Percentiles rank a stretch among this genome's conserved stretches.
Conservation (phyloP, 768 basidiomycete species). For the Lactarius indigo region DNA sequence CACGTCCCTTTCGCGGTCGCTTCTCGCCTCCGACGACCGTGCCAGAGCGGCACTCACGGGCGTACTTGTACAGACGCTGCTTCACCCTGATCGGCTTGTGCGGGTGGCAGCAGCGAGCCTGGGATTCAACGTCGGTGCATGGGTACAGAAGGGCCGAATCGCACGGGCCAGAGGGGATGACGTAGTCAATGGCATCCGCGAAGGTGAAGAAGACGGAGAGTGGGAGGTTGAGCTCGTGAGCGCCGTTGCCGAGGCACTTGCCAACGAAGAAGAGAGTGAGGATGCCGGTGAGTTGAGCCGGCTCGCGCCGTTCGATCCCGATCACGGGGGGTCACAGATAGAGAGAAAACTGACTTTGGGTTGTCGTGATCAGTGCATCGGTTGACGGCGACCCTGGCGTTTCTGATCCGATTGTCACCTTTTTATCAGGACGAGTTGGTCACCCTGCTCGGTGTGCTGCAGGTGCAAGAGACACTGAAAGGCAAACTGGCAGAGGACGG, state of each 20-base stretch:
- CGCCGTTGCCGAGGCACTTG: constrained; percentile 77
- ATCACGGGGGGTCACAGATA: neutral
- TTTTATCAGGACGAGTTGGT: constrained; percentile 50
- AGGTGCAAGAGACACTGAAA: constrained; percentile 51
- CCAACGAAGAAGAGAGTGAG: constrained; percentile 65
- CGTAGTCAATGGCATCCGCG: constrained; percentile 32
- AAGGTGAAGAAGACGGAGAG: constrained; percentile 60
- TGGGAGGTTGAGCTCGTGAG: constrained; percentile 85
- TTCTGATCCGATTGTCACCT: constrained; percentile 74
- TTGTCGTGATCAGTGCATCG: constrained; percentile 62
- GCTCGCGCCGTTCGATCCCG: neutral
- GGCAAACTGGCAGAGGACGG: constrained; percentile 51
- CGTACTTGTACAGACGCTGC: constrained; percentile 60
- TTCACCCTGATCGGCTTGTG: constrained; percentile 65
- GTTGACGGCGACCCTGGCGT: constrained; percentile 71
- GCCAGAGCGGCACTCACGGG: constrained; percentile 42
- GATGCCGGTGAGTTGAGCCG: constrained; percentile 63
- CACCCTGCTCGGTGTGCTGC: constrained; percentile 68
- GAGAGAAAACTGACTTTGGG: too few species aligned
- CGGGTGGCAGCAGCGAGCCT: constrained; percentile 80
- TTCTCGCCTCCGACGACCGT: constrained; percentile 38
- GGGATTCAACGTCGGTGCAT: constrained; percentile 69
- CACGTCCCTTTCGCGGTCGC: constrained; percentile 37
- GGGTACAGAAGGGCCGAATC: constrained; percentile 59
- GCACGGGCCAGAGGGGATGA: constrained; percentile 37